A percentile compares a stretch with the other conserved stretches of the same genome.
phyloP scores from a whole-genome alignment of 768 basidiomycete species.

The Suillus ampliporus region DNA sequence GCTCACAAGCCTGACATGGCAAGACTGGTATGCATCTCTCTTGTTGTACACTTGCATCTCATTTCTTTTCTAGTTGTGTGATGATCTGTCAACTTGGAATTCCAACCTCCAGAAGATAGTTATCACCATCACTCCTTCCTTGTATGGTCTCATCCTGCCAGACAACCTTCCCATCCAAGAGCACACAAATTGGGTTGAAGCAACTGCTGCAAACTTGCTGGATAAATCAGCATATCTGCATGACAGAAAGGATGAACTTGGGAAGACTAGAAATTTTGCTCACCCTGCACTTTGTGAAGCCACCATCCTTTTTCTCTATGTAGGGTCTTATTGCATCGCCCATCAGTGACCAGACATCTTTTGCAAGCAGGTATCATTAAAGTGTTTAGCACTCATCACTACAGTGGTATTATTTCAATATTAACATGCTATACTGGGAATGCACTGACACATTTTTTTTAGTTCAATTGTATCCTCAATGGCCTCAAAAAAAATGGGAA shows the following conservation, averaged over 20 bases:
- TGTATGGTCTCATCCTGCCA: background rate
- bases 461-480: slow-evolving; percentile 1
- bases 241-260: background rate
- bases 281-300: background rate
- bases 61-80: background rate
- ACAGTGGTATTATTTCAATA: background rate
- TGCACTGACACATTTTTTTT: background rate
- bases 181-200: background rate
- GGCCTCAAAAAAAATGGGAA: background rate
- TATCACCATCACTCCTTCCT: background rate
- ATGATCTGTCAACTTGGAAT: background rate
- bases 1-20: background rate
- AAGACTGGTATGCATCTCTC: background rate
- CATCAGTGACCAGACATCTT: background rate
- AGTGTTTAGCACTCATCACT: background rate
- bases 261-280: background rate
- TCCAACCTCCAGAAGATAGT: background rate
- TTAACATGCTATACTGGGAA: background rate
- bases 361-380: background rate
- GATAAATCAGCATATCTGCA: background rate
- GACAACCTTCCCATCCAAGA: too few species aligned
- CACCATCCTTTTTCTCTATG: background rate
- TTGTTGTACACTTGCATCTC: background rate
- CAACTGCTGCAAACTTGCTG: background rate
- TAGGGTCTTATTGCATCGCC: background rate